These are phyloP conservation scores for Mytilinidion resinicola DNA, from an alignment of 495 filamentous ascomycete genomes.

Conservation along the genomic window DNA sequence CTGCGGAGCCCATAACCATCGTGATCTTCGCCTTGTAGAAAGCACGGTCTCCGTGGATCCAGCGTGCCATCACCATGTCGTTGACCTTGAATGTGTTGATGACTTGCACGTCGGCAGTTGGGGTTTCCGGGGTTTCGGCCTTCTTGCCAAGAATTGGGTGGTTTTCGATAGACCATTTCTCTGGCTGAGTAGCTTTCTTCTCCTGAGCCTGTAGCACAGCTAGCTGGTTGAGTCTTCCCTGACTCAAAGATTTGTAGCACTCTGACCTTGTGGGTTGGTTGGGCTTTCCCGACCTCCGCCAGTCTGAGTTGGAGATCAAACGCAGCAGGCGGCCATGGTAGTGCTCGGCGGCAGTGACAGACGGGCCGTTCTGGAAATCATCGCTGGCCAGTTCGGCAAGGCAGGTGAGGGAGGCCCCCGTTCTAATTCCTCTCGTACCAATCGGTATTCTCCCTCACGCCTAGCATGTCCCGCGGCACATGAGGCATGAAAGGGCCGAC, in stretches of 20 bases:
- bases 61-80: slow-evolving; percentile 82
- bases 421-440: slow-evolving; percentile 19
- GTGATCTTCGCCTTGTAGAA: slow-evolving; percentile 94
- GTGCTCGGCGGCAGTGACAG: slow-evolving; percentile 11
- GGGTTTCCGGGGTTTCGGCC: slow-evolving; percentile 45
- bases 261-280: no score
- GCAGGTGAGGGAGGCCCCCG: slow-evolving; percentile 14
- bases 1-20: slow-evolving; percentile 86
- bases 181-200: slow-evolving; percentile 30
- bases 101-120: slow-evolving; percentile 29
- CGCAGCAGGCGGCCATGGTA: slow-evolving; percentile 11
- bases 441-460: slow-evolving; percentile 13
- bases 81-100: slow-evolving; percentile 71
- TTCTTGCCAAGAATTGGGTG: slow-evolving; percentile 57
- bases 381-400: slow-evolving; percentile 23
- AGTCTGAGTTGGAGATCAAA: background rate
- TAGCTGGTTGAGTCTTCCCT: no score
- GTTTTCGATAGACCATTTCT: slow-evolving; percentile 69
- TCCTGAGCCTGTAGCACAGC: slow-evolving; percentile 24
- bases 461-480: background rate
- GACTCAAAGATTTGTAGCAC: no score
- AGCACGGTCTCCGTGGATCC: slow-evolving; percentile 78
- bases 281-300: no score
- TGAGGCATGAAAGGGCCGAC: background rate
- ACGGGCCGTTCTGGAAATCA: slow-evolving; percentile 11